Evolutionary conservation across 1,284 basidiomycete species (phyloP).

Genomic region (Vanrija sp.): DNA sequence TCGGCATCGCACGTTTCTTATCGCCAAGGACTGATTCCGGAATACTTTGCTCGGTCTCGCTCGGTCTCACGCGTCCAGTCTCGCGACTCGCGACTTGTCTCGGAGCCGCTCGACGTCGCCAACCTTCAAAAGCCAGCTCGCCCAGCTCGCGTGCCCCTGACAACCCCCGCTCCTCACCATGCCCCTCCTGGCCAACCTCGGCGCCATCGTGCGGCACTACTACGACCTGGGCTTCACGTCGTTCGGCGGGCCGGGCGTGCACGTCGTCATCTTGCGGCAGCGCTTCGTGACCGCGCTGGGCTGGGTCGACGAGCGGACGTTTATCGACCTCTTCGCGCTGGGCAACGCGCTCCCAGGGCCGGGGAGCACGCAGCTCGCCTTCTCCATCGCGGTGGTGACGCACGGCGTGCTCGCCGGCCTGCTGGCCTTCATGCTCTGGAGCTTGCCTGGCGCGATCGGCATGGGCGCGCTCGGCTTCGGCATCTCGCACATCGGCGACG

Average conservation of each 20-base stretch:
- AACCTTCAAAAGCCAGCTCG: too few species aligned
- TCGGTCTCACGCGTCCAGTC: too few species aligned
- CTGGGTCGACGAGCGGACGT: slow-evolving; percentile 34
- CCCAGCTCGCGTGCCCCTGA: too few species aligned
- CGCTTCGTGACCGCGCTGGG: slow-evolving; percentile 30
- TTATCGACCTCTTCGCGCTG: slow-evolving; percentile 49
- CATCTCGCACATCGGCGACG: slow-evolving; percentile 52
- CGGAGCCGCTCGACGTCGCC: too few species aligned
- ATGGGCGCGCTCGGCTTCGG: slow-evolving; percentile 57
- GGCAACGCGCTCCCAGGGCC: slow-evolving; percentile 52
- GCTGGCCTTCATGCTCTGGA: slow-evolving; percentile 48
- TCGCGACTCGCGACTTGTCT: too few species aligned
- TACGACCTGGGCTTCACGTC: slow-evolving; percentile 32
- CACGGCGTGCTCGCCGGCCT: slow-evolving; percentile 46
- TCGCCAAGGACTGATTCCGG: too few species aligned
- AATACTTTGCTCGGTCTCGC: too few species aligned
- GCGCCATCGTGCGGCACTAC: slow-evolving; percentile 15
- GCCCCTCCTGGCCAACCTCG: background rate
- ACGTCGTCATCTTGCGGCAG: slow-evolving; percentile 32
- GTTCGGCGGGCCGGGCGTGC: slow-evolving; percentile 35
- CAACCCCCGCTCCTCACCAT: too few species aligned
- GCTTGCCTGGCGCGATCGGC: slow-evolving; percentile 54
- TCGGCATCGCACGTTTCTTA: too few species aligned
- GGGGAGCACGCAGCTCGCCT: slow-evolving; percentile 49
- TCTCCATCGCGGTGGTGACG: slow-evolving; percentile 45